Base-by-base conservation (phyloP, 2,329 filamentous ascomycete genomes). In the Fusarium armeniacum region DNA sequence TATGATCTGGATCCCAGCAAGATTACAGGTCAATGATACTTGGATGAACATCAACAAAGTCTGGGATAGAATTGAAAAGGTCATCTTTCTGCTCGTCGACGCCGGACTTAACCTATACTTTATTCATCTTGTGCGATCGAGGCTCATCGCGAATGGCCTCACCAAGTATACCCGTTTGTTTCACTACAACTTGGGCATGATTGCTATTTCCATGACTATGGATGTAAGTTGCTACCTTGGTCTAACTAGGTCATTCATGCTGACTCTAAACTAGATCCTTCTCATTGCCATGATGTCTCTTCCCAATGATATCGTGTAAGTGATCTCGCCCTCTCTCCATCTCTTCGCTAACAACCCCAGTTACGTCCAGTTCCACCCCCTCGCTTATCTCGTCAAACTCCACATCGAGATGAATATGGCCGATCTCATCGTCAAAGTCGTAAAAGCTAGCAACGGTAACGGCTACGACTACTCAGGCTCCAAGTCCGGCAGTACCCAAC, bases 331-430 rank as follows among this genome's bases (percentile, higher is more conserved):
- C 5, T 6, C 2, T 11, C 4, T 8, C 4, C 1, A 11, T 12
- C 3, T 4, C 5, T 30, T 11, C 7, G 15, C 64, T 69, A 32
- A 74, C 18, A 10, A 15, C 7, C 16, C 54, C 28, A 77, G 78
- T 33, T 78, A 76, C 67, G 79, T 85, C 28, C 83, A 85, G 64
- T 85, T 86, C 73, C 83, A 86, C 38, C 84, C 84, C 2, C 77
- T 86, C 7, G 84, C 83, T 4, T 86, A 85, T 71, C 78, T 85
- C 20, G 82, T 85, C 60, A 86, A 86, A 58, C 80, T 86, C 18
- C 83, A 86, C 64, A 86, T 86, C 68, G 84, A 86, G 69, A 82
- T 86, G 80, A 82, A 81, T 43, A 85, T 86, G 83, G 83, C 84
- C 53, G 82, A 83, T 41, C 81, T 86, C 43, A 86, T 86, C 70